Evolutionary conservation across 371 early-diverging fungal genomes (phyloP), one percentile per base, ranked within the genome.

Genomic region (Rhizopus delemar): DNA sequence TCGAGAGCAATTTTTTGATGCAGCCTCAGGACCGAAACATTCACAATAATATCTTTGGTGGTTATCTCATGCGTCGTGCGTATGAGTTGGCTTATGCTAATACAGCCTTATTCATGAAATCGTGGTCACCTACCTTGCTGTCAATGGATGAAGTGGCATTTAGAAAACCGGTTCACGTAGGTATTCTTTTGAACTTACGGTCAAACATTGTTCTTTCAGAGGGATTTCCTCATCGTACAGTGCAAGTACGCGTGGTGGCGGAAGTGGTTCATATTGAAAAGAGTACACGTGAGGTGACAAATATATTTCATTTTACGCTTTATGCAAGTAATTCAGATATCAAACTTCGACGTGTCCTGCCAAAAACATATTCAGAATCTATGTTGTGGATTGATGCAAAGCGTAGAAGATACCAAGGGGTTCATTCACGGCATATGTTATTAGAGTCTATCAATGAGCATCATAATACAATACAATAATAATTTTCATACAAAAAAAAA

Each of bases 21-120:
- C 81, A 85, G 56, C 92, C 93, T 29, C 93, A 92, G 57, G 89
- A 94, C 48, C 87, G 96, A 41, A 97, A 97, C 61, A 86, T 97
- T 36, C 94, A 97, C 66, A 86, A 90, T 63, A 90, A 88, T 70
- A 90, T 97, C 43, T 97, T 97, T 84, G 97, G 97, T 60, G 91
- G 90, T 31, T 89, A 86, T 53, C 57, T 66, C 36, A 89, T 90
- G 90, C 85, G 87, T 38, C 76, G 88, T 43, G 93, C 91, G 2
- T 90, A 84, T 57, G 91, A 92, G 62, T 79, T 97, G 0, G 93
- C 91, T 3, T 91, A 80, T 77, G 74, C 88, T 28, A 87, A 87
- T 35, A 89, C 87, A 0, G 73, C 82, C 0, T 65, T 91, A 5
- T 90, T 84, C 48, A 75, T 82, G 57, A 77, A 80, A 8, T 63